Base-by-base conservation (phyloP, 208 protist species). In the Trypanosoma cruzi region DNA sequence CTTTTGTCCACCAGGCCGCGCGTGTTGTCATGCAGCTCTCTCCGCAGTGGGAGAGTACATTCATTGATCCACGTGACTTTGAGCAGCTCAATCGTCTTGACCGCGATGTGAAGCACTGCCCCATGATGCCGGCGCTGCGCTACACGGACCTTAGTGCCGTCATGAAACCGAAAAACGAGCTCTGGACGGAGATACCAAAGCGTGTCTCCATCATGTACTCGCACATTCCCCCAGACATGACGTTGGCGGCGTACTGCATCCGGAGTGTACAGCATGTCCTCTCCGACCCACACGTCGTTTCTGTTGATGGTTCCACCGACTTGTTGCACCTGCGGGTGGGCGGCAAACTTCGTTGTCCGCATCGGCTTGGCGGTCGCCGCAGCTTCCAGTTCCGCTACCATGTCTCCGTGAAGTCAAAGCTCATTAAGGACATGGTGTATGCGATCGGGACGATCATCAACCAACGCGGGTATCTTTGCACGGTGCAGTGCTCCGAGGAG, bases 131-230 rank as follows among this genome's bases (percentile, higher is more conserved):
- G 46, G 68, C 79, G 6, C 64, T 93, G 40, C 61, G 68, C 14
- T 95, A 90, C 76, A 87, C 75, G 2, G 89, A 95, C 52, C 77
- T 80, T 61, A 81, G 79, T 0, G 81, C 83, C 0, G 81, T 85
- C 20, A 46, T 77, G 58, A 71, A 68, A 57, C 71, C 57, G 26
- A 66, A 67, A 18, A 65, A 77, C 18, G 75, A 84, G 40, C 83
- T 78, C 68, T 93, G 88, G 85, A 68, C 88, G 44, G 88, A 93
- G 68, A 89, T 84, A 66, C 74, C 74, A 22, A 94, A 93, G 79
- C 56, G 77, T 46, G 88, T 96, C 56, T 78, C 86, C 54, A 53
- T 89, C 14, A 62, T 90, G 49, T 96, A 96, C 80, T 86, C 85
- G 31, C 86, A 88, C 70, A 61, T 92, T n/a, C 63, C 82, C 36